Evolutionary conservation across 495 filamentous ascomycete genomes (phyloP).

Genomic region (Aeminium ludgeri): DNA sequence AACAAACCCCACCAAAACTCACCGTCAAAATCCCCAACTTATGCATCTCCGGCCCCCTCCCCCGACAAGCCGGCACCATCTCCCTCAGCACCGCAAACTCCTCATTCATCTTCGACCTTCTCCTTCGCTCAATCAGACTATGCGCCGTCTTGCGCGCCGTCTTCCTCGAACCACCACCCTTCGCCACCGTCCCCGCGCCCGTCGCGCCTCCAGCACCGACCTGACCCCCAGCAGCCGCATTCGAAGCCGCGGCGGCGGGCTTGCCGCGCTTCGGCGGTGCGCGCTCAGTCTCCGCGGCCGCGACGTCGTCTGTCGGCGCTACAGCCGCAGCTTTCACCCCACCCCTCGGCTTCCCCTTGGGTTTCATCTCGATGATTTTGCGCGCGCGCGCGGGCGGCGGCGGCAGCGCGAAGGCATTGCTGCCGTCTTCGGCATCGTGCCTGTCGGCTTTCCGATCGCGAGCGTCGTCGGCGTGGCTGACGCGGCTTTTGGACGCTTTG

Average conservation of each 20-base stretch:
- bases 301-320: constrained; percentile 17
- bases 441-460: constrained; percentile 26
- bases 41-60: constrained; percentile 86
- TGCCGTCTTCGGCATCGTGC: no score
- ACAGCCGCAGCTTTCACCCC: constrained; percentile 10
- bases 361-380: constrained; percentile 98
- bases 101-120: constrained; percentile 97
- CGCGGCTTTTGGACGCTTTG: constrained; percentile 41
- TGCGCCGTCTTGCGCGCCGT: constrained; percentile 94
- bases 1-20: constrained; percentile 12
- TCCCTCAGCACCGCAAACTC: constrained; percentile 87
- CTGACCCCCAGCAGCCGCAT: no score
- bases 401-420: constrained; percentile 61
- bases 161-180: constrained; percentile 55
- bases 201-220: no score
- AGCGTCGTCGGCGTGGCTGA: constrained; percentile 27
- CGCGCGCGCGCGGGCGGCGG: constrained; percentile 82
- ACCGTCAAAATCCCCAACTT: constrained; percentile 94
- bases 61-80: constrained; percentile 93
- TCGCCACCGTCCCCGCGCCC: constrained; percentile 51
- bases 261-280: no score
- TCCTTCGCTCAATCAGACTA: constrained; percentile 77
- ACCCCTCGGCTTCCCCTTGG: constrained; percentile 23
- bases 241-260: no score
- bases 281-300: no score